phyloP scores from a whole-genome alignment of 106 monocot species.

The Narthecium ossifragum region DNA sequence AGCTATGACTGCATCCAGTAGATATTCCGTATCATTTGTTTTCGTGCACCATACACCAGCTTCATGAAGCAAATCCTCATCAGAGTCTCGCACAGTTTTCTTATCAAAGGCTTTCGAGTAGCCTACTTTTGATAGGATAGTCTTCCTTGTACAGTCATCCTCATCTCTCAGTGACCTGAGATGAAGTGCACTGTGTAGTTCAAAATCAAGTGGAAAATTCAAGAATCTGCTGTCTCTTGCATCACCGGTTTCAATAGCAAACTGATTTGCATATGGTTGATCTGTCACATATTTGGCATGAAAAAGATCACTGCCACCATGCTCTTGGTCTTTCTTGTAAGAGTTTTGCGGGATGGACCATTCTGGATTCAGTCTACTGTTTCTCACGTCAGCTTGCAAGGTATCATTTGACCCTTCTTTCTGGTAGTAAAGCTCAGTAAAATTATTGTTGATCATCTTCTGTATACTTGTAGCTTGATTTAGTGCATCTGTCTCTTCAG shows the following conservation, averaged over 20 bases:
- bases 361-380: conserved; percentile 1
- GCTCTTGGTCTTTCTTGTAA: not conserved
- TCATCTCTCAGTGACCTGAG: conserved; percentile 8
- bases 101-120: conserved; percentile 1
- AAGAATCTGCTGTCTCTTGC: not conserved
- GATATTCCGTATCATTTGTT: conserved; percentile 18
- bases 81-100: too few relatives aligned
- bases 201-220: conserved; percentile 19
- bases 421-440: conserved; percentile 5
- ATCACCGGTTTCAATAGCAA: not conserved
- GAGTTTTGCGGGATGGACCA: conserved; percentile 2
- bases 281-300: not conserved
- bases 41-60: conserved; percentile 3
- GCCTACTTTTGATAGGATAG: conserved; percentile 3
- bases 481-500: conserved; percentile 2
- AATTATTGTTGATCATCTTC: conserved; percentile 12
- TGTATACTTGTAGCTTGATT: not conserved
- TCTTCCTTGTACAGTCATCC: conserved; percentile 4
- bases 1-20: conserved; percentile 26
- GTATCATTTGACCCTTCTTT: conserved; percentile 10
- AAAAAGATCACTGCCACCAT: conserved; percentile 1
- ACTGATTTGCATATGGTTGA: conserved; percentile 9
- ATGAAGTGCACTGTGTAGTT: conserved; percentile 28
- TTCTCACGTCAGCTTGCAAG: not conserved
- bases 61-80: conserved; percentile 13